A percentile compares a stretch with the other conserved stretches of the same genome.
phyloP scores from a whole-genome alignment of 2,329 filamentous ascomycete species.

The Salinomyces thailandicus region DNA sequence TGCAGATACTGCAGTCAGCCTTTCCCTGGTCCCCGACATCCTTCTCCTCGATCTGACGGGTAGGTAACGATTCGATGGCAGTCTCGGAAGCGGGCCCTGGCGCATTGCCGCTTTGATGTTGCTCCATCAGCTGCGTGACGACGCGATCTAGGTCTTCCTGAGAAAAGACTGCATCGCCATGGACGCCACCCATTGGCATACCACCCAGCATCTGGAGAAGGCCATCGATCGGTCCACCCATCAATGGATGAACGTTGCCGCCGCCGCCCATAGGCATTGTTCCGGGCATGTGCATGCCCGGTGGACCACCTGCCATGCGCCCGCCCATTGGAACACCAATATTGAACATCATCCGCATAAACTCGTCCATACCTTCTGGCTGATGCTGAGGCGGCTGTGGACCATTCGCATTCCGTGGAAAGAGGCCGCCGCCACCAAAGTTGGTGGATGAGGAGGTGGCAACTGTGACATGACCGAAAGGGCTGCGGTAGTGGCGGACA shows the following conservation, averaged over 20 bases:
- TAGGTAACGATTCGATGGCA: constrained; percentile 61
- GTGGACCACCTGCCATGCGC: constrained; percentile 1
- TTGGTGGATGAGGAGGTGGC: constrained; percentile 17
- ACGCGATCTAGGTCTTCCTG: constrained; percentile 86
- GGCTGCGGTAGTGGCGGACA: constrained; percentile 15
- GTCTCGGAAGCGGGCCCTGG: constrained; percentile 68
- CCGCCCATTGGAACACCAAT: constrained; percentile 12
- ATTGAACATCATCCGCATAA: constrained; percentile 24
- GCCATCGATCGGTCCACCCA: constrained; percentile 7
- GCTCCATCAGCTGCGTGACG: constrained; percentile 79
- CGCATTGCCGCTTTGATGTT: constrained; percentile 63
- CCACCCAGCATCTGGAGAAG: constrained; percentile 17
- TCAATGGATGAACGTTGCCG: background rate
- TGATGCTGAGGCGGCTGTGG: constrained; percentile 35
- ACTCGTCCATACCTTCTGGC: constrained; percentile 20
- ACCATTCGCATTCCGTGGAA: constrained; percentile 42
- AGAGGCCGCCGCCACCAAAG: constrained; percentile 25
- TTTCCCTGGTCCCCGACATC: constrained; percentile 60
- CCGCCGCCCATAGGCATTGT: constrained; percentile 1
- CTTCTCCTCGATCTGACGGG: constrained; percentile 55
- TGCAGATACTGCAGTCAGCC: constrained; percentile 87
- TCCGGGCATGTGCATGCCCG: constrained; percentile 6
- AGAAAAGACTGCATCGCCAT: constrained; percentile 74
- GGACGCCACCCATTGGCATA: constrained; percentile 34
- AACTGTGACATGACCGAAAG: constrained; percentile 21